Evolutionary conservation across 2,329 filamentous ascomycete species (phyloP).

Genomic region (Hypocrella siamensis): DNA sequence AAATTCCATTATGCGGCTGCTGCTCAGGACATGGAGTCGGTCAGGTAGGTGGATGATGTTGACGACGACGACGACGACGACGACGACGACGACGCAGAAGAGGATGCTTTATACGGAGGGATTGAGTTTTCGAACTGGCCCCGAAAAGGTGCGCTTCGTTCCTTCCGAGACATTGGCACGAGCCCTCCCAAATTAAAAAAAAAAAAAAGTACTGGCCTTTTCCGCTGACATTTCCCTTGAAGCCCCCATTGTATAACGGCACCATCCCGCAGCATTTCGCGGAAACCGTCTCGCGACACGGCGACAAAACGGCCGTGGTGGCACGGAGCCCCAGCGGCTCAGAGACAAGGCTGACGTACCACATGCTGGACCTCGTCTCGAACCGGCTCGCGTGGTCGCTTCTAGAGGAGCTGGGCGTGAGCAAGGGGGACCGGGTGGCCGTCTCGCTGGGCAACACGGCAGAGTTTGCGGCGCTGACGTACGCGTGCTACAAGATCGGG

Average conservation of each 20-base stretch:
- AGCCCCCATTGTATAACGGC: slow-evolving; percentile 51
- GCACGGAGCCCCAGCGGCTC: slow-evolving; percentile 21
- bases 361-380: slow-evolving; percentile 57
- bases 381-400: slow-evolving; percentile 62
- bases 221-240: background rate
- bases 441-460: slow-evolving; percentile 74
- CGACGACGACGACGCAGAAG: background rate
- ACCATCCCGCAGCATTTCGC: slow-evolving; percentile 63
- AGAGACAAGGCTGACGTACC: slow-evolving; percentile 55
- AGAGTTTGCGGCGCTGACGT: slow-evolving; percentile 73
- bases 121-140: slow-evolving; percentile 14
- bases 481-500: slow-evolving; percentile 88
- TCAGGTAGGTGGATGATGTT: no score
- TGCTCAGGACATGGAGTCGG: no score
- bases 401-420: slow-evolving; percentile 47
- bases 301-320: slow-evolving; percentile 46
- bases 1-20: no score
- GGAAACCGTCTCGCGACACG: slow-evolving; percentile 44
- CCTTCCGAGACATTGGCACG: no score
- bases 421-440: slow-evolving; percentile 71
- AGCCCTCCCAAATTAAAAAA: no score
- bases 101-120: slow-evolving; percentile 4
- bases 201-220: no score
- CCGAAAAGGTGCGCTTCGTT: slow-evolving; percentile 11
- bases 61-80: background rate